Base-by-base conservation (phyloP, 495 filamentous ascomycete species). In the Xylaria bambusicola region DNA sequence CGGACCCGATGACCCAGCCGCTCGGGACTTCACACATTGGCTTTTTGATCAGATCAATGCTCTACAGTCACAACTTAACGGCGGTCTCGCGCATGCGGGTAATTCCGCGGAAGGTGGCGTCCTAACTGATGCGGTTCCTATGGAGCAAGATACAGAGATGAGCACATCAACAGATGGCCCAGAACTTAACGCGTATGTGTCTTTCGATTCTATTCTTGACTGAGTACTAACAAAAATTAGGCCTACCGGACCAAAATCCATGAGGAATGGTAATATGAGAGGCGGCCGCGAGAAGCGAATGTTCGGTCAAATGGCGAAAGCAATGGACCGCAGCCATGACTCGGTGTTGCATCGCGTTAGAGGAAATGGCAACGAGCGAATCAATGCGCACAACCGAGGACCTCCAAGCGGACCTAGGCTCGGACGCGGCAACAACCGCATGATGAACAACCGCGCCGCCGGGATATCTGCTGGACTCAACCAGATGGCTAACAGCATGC, bases 191-290 rank as follows among this genome's bases (percentile, higher is more conserved):
- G 80, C 90, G 92, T 96, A 86, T 72, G 90, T 82, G 52, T 49
- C 56, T 62, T n/a, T 38, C 10, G 52, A 8, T 10, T 26, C 42
- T 17, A 10, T 8, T 18, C 10, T 53, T n/a, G 1, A 48, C 6
- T 21, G 56, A 12, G 6, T 46, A 18, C 74, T 77, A 64, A 77
- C 70, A 49, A 13, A 27, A 18, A 29, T 47, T 64, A 97, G 93
- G 68, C 94, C 94, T 17, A 98, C 93, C 8, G 94, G 92, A 41
- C 94, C 94, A 21, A 94, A 92, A 73, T 91, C 93, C 4, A 98
- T 98, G 95, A 88, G 94, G 59, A 90, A 89, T 69, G 82, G 81
- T 27, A 52, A 44, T 58, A 70, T 70, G 49, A 71, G 70, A 38
- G 77, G 75, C 24, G 78, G 78, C 41, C 82, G 85, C 40, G 85